These are phyloP conservation scores for Alternaria dauci DNA, from an alignment of 2,329 filamentous ascomycete genomes.

Conservation along the genomic window DNA sequence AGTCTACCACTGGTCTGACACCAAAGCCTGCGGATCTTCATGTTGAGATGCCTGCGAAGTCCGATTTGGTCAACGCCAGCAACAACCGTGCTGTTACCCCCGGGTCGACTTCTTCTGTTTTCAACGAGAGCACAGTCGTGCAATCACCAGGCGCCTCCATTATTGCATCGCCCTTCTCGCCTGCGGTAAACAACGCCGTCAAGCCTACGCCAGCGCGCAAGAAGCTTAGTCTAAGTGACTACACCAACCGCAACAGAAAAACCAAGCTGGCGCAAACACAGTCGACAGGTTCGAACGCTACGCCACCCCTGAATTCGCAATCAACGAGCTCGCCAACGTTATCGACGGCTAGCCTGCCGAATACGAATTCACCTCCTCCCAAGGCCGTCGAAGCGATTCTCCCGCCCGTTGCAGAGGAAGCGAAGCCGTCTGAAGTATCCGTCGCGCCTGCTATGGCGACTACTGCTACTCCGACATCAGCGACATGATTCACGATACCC, in stretches of 20 bases:
- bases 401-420: slow-evolving; percentile 39
- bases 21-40: slow-evolving; percentile 35
- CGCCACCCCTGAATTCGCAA: slow-evolving; percentile 36
- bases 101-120: slow-evolving; percentile 31
- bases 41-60: slow-evolving; percentile 42
- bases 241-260: slow-evolving; percentile 56
- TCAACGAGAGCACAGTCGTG: slow-evolving; percentile 30
- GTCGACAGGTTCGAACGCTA: slow-evolving; percentile 31
- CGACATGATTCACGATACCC: slow-evolving; percentile 37
- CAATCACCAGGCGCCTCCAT: slow-evolving; percentile 40
- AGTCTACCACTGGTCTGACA: slow-evolving; percentile 16
- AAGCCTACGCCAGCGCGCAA: slow-evolving; percentile 55
- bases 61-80: slow-evolving; percentile 31
- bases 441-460: slow-evolving; percentile 19
- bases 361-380: slow-evolving; percentile 37
- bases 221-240: slow-evolving; percentile 62
- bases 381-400: slow-evolving; percentile 38
- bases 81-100: slow-evolving; percentile 33
- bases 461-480: slow-evolving; percentile 35
- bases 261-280: slow-evolving; percentile 50
- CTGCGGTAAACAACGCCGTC: slow-evolving; percentile 54
- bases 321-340: slow-evolving; percentile 45
- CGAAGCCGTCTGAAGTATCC: slow-evolving; percentile 24
- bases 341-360: slow-evolving; percentile 42
- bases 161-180: slow-evolving; percentile 46